phyloP scores from a whole-genome alignment of 192 early-diverging fungal species.

The Thamnidium elegans region DNA sequence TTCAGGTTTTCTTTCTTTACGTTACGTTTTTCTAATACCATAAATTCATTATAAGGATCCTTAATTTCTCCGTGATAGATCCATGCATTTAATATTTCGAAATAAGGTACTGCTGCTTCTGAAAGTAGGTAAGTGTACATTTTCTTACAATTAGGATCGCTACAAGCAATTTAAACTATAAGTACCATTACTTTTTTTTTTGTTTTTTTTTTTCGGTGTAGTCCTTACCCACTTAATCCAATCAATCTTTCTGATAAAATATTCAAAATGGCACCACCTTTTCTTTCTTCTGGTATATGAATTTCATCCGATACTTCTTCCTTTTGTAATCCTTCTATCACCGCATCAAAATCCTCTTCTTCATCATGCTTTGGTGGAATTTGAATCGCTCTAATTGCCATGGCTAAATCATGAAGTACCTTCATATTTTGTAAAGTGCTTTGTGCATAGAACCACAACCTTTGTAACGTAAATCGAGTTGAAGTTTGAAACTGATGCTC shows the following conservation, averaged over 20 bases:
- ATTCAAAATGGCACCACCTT: slow-evolving; percentile 78
- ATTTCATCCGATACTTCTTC: slow-evolving; percentile 43
- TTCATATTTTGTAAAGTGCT: slow-evolving; percentile 65
- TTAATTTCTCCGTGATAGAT: slow-evolving; percentile 84
- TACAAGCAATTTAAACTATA: slow-evolving; percentile 18
- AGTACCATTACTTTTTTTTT: neutral
- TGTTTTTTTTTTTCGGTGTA: neutral
- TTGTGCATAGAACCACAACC: slow-evolving; percentile 87
- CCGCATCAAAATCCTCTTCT: slow-evolving; percentile 37
- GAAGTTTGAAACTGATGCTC: slow-evolving; percentile 78
- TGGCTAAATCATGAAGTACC: slow-evolving; percentile 43
- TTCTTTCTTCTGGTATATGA: slow-evolving; percentile 46
- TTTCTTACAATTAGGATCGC: slow-evolving; percentile 69
- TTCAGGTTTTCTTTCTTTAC: slow-evolving; percentile 57
- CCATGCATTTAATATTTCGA: slow-evolving; percentile 83
- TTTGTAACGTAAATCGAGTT: slow-evolving; percentile 81
- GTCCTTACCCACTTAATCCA: slow-evolving; percentile 61
- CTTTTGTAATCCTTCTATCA: slow-evolving; percentile 39
- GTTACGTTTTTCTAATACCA: slow-evolving; percentile 74
- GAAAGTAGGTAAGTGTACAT: slow-evolving; percentile 79
- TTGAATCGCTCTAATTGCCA: slow-evolving; percentile 37
- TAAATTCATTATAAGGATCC: slow-evolving; percentile 91
- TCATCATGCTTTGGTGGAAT: slow-evolving; percentile 30
- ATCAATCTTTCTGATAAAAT: slow-evolving; percentile 70
- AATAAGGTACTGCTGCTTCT: slow-evolving; percentile 78